Percentiles rank a stretch among this genome's conserved stretches.
These are phyloP conservation scores for Colletotrichum spinosum DNA, from an alignment of 2,329 filamentous ascomycete species.

Conservation along the genomic window DNA sequence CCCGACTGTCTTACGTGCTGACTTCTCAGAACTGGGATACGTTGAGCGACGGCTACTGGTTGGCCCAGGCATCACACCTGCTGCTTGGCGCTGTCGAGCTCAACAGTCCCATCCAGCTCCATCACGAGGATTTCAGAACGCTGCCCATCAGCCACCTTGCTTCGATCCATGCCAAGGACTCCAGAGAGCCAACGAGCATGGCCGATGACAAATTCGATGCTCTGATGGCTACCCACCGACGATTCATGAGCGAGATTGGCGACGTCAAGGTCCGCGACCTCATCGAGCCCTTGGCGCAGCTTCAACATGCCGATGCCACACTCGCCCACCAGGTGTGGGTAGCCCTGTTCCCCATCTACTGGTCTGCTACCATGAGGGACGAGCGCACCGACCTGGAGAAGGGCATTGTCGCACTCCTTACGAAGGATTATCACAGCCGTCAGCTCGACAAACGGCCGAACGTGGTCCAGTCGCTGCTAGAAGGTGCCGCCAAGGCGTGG, in stretches of 20 bases:
- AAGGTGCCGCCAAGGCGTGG: constrained; percentile 85
- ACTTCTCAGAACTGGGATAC: constrained; percentile 97
- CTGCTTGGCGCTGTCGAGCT: constrained; percentile 92
- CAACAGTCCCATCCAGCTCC: constrained; percentile 80
- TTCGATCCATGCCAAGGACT: constrained; percentile 78
- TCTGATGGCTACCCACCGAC: constrained; percentile 81
- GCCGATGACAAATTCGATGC: constrained; percentile 85
- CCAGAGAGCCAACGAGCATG: constrained; percentile 73
- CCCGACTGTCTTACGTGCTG: constrained; percentile 89
- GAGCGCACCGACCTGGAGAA: constrained; percentile 92
- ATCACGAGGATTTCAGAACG: constrained; percentile 85
- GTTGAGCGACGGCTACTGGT: constrained; percentile 93
- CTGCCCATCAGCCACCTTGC: constrained; percentile 81
- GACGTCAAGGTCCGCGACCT: constrained; percentile 91
- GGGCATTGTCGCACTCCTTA: constrained; percentile 88
- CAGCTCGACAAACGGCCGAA: constrained; percentile 97
- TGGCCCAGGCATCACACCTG: constrained; percentile 93
- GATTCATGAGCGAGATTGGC: constrained; percentile 85
- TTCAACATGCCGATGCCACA: constrained; percentile 88
- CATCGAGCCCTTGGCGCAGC: constrained; percentile 87
- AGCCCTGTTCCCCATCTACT: constrained; percentile 90
- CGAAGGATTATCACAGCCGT: constrained; percentile 94
- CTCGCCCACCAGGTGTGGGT: constrained; percentile 93
- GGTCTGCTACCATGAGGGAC: constrained; percentile 88
- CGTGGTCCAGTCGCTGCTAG: constrained; percentile 91